These are phyloP conservation scores for Haematococcus sp. DNA, from an alignment of 139 green algal genomes.

Conservation along the genomic window DNA sequence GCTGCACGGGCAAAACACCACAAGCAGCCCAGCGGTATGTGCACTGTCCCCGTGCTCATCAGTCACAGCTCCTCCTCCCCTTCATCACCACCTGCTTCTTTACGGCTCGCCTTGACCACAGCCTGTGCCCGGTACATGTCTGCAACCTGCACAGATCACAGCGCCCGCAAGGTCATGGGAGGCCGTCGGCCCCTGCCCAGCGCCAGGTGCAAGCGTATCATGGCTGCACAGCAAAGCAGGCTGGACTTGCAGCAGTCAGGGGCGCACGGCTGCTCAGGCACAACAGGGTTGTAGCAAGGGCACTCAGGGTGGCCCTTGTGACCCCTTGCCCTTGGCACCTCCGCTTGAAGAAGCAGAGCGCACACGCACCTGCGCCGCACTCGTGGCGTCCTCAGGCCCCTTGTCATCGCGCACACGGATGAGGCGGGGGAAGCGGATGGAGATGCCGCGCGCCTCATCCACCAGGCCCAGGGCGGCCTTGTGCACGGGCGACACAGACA, in stretches of 20 bases:
- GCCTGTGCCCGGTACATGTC: constrained; percentile 89
- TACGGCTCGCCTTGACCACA: constrained; percentile 42
- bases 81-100: constrained; percentile 6
- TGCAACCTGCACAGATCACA: constrained; percentile 40
- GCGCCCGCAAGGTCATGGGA: no score
- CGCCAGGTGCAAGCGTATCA: no score
- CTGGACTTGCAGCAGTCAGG: background rate
- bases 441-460: constrained; percentile 82
- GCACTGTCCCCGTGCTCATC: no score
- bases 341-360: background rate
- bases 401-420: constrained; percentile 93
- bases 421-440: constrained; percentile 85
- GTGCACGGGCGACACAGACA: constrained; percentile 92
- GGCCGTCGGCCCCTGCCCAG: no score
- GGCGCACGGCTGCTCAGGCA: background rate
- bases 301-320: background rate
- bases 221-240: no score
- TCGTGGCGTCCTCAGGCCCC: constrained; percentile 84
- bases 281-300: background rate
- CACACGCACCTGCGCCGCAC: constrained; percentile 65
- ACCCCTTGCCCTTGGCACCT: background rate
- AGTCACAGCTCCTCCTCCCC: background rate
- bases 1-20: no score
- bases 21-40: no score
- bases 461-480: constrained; percentile 80